Evolutionary conservation across 192 early-diverging fungal species (phyloP).

Genomic region (Coemansia sp.): DNA sequence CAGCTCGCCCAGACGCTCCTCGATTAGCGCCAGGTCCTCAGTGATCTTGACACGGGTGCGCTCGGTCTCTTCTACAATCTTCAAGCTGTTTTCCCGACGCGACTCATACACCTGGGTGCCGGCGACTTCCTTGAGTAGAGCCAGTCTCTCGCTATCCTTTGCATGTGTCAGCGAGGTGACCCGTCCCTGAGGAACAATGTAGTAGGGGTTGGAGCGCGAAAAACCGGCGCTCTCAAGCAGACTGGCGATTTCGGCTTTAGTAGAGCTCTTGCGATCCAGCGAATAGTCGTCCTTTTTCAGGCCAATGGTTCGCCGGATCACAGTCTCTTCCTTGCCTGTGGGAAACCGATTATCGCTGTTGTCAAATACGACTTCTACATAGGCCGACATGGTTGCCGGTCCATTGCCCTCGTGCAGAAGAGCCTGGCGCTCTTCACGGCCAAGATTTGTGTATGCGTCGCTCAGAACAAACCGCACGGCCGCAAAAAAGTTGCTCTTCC

Average conservation of each 20-base stretch:
- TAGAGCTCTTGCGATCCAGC: constrained; percentile 90
- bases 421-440: constrained; percentile 88
- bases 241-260: constrained; percentile 89
- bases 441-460: constrained; percentile 93
- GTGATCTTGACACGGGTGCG: constrained; percentile 84
- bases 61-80: constrained; percentile 88
- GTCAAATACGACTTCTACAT: constrained; percentile 95
- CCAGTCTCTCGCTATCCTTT: constrained; percentile 86
- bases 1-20: constrained; percentile 84
- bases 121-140: constrained; percentile 95
- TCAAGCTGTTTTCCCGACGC: constrained; percentile 82
- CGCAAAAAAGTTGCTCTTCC: constrained; percentile 95
- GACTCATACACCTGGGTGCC: constrained; percentile 96
- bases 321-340: constrained; percentile 88
- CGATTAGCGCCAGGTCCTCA: constrained; percentile 83
- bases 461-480: constrained; percentile 94
- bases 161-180: constrained; percentile 92
- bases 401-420: constrained; percentile 93
- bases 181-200: constrained; percentile 95
- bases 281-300: constrained; percentile 98
- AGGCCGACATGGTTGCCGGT: constrained; percentile 90
- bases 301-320: constrained; percentile 91
- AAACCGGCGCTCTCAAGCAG: constrained; percentile 95
- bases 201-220: constrained; percentile 96
- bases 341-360: constrained; percentile 95